Evolutionary conservation across 441 rosid species (phyloP), one percentile per base, ranked within the genome.

Genomic region (Viola pubescens): DNA sequence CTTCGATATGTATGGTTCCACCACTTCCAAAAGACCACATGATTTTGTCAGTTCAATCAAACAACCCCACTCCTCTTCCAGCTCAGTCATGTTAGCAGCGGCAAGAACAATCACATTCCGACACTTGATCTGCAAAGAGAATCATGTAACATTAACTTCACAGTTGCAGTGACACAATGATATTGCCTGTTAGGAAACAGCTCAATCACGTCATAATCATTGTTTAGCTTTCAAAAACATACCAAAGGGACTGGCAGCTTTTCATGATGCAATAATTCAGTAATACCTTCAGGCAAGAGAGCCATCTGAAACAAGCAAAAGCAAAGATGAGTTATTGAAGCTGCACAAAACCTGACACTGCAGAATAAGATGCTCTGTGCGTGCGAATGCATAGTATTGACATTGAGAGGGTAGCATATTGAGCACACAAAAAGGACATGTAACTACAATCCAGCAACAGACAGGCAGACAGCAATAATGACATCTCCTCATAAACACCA

Each of bases 241-340:
- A 90, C 99, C 87, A 88, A 69, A 69, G 98, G 97, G 55, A 90
- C 82, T 9, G 75, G 68, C 70, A 90, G 84, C 79, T 75, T 82
- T 71, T 90, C 87, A 67, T 94, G 95, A 77, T 86, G 95, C 75
- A 94, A 69, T 54, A 94, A 67, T 74, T 90, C 98, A 16, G 98
- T 86, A 64, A 87, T 86, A 51, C 96, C 94, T 81, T 89, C 98
- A 0, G 97, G 98, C 76, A 94, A 75, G 77, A 79, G 82, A 72
- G 96, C 96, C 96, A 92, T 92, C 96, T 92, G 83, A 65, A 71
- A 26, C 42, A 54, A 69, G 16, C 60, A 73, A 82, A 52, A 55
- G 34, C 59, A 56, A 55, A 52, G 19, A 63, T 72, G 60, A 72
- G 68, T 51, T 48, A 41, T 62, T 59, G 49, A 40, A 56, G 52